phyloP scores from a whole-genome alignment of 2,329 filamentous ascomycete species.

The Sporothrix brasiliensis region DNA sequence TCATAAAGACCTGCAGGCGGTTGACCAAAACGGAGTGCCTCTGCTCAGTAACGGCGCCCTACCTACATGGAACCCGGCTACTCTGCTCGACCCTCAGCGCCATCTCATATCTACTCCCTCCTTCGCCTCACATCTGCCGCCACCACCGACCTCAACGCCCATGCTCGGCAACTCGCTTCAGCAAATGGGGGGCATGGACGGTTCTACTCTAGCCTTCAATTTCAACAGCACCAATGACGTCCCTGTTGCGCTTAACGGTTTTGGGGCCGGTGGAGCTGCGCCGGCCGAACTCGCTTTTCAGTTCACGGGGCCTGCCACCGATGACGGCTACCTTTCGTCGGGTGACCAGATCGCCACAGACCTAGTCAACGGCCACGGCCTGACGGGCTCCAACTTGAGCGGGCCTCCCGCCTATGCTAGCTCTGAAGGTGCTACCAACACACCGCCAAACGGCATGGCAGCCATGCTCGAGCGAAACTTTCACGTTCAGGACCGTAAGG shows the following conservation, averaged over 20 bases:
- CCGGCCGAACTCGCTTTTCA: slow-evolving; percentile 29
- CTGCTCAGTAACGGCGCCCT: slow-evolving; percentile 30
- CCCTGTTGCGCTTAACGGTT: not conserved
- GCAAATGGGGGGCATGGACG: slow-evolving; percentile 8
- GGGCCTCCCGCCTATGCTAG: slow-evolving; percentile 13
- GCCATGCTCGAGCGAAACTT: slow-evolving; percentile 75
- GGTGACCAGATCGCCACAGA: slow-evolving; percentile 37
- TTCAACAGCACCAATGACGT: slow-evolving; percentile 18
- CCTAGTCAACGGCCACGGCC: not conserved
- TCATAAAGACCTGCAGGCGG: slow-evolving; percentile 40
- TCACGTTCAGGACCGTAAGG: slow-evolving; percentile 67
- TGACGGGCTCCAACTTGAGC: slow-evolving; percentile 24
- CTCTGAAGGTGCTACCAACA: slow-evolving; percentile 7
- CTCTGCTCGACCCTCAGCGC: slow-evolving; percentile 34
- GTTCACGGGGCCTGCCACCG: slow-evolving; percentile 30
- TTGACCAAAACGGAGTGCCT: slow-evolving; percentile 9
- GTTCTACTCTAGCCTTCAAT: not conserved
- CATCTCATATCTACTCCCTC: not conserved
- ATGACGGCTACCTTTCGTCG: slow-evolving; percentile 40
- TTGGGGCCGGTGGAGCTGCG: not conserved
- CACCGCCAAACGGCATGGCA: slow-evolving; percentile 48
- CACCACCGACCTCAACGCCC: slow-evolving; percentile 17
- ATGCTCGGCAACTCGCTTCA: not conserved
- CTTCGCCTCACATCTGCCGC: not conserved
- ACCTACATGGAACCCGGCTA: slow-evolving; percentile 48